phyloP scores from a whole-genome alignment of 2,329 filamentous ascomycete genomes.

The Fusarium hainanense region DNA sequence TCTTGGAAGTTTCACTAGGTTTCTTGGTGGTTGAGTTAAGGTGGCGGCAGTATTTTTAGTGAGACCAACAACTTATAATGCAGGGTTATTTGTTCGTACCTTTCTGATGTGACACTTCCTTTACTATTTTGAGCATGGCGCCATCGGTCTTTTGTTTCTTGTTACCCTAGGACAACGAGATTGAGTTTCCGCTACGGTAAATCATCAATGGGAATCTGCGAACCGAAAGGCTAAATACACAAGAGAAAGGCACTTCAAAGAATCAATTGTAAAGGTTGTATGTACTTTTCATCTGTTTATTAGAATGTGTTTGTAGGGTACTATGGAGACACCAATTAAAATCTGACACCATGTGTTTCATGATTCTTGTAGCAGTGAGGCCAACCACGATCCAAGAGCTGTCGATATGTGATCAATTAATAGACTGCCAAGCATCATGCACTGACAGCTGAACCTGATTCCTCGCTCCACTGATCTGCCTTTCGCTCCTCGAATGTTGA shows the following conservation, averaged over 20 bases:
- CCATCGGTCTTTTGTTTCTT: not conserved
- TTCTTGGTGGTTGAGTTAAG: not conserved
- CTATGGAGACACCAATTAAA: not conserved
- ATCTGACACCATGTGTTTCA: slow-evolving; percentile 7
- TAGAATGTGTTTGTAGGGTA: not conserved
- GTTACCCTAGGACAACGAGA: not conserved
- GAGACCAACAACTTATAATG: not conserved
- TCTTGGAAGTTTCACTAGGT: not conserved
- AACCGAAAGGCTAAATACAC: not conserved
- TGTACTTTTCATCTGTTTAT: not conserved
- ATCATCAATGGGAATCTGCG: not conserved
- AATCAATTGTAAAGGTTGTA: not conserved
- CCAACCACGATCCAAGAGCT: slow-evolving; percentile 1
- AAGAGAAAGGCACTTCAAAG: not conserved
- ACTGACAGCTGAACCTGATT: not conserved
- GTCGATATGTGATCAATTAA: slow-evolving; percentile 1
- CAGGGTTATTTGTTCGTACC: not conserved
- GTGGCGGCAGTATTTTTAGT: slow-evolving; percentile 3
- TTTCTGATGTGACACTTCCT: not conserved
- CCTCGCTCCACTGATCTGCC: slow-evolving; percentile 12
- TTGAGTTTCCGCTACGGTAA: slow-evolving; percentile 1
- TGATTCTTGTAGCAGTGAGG: not conserved
- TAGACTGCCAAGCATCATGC: not conserved
- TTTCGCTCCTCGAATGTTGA: not conserved
- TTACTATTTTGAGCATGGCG: slow-evolving; percentile 11